Base-by-base conservation (phyloP, 2,329 filamentous ascomycete genomes). In the Ilyonectria destructans region DNA sequence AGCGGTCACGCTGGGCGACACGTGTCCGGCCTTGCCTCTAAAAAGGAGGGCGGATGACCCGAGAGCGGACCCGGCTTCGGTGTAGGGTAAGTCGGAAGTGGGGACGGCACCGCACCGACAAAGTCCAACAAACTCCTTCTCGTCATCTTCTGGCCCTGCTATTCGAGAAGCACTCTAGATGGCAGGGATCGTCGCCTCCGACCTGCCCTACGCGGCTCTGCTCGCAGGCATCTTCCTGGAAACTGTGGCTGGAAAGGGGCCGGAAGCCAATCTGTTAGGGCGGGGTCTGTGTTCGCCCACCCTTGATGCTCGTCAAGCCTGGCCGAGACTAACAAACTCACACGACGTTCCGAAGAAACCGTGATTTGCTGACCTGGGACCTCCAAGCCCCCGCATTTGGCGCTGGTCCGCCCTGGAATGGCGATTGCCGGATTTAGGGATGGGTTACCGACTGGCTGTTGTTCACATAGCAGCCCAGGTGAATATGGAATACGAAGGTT, bases 1-100 rank as follows among this genome's bases (percentile, higher is more conserved):
- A 75, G 67, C 68, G 61, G 68, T 67, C 69, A 37, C 52, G 71
- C 61, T 70, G 73, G 58, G 65, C 68, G 69, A 76, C 76, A 76
- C 75, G 73, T 78, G 76, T 75, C 57, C 58, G 37, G 62, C 46
- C 58, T 48, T 37, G 43, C 26, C 55, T 55, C 43, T 48, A 12
- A 40, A 45, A 49, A 49, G 55, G 58, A 63, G 62, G 56, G 51
- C 51, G 52, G 33, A 61, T 70, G 66, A 57, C 65, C 55, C 51
- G 58, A 49, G 19, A 43, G 33, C 17, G 40, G 33, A 29, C 40
- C 52, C 35, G 43, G 13, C 23, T 17, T 35, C 43, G 55, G 57
- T 71, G 48, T 64, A 69, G 69, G 65, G 65, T 67, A 70, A 31
- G 40, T 35, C 13, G 23, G 56, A 40, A 8, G 7, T n/a, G 46